Percentiles rank a stretch among this genome's conserved stretches.
phyloP scores from a whole-genome alignment of 768 basidiomycete genomes.

The Lactarius trivialis region DNA sequence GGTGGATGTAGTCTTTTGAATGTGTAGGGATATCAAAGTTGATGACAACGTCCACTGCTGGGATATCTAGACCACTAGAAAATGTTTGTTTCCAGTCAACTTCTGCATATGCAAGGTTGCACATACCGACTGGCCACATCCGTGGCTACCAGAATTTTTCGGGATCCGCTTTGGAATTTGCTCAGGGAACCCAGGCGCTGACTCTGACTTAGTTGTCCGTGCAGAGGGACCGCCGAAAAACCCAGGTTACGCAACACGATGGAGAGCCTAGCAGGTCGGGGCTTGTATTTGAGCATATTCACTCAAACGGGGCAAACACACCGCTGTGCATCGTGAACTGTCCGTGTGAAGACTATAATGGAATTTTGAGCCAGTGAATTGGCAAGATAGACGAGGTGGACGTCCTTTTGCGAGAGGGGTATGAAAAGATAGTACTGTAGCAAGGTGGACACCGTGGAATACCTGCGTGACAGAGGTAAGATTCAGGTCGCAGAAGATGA shows the following conservation, averaged over 20 bases:
- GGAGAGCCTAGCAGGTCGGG: conserved; percentile 50
- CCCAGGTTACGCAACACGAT: conserved; percentile 87
- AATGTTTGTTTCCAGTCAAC: not conserved
- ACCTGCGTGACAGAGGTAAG: conserved; percentile 42
- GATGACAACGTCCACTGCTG: conserved; percentile 91
- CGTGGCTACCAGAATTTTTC: conserved; percentile 88
- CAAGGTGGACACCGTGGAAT: conserved; percentile 92
- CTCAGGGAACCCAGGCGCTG: conserved; percentile 86
- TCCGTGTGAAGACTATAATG: conserved; percentile 94
- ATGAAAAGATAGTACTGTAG: conserved; percentile 95
- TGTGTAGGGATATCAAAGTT: conserved; percentile 98
- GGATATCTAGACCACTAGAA: conserved; percentile 85
- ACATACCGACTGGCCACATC: conserved; percentile 89
- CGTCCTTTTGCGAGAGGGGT: conserved; percentile 87
- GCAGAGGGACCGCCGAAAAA: conserved; percentile 92
- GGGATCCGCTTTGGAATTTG: conserved; percentile 94
- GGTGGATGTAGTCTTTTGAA: conserved; percentile 98
- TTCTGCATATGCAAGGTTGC: not conserved
- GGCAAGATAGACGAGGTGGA: conserved; percentile 80
- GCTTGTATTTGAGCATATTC: not conserved
- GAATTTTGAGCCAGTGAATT: conserved; percentile 89
- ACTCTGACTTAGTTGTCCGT: conserved; percentile 92
- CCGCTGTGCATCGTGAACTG: conserved; percentile 89
- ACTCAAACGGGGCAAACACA: conserved; percentile 27
- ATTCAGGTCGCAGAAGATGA: not conserved